Evolutionary conservation across 768 basidiomycete genomes (phyloP).

Genomic region (Leccinum incarnatum): DNA sequence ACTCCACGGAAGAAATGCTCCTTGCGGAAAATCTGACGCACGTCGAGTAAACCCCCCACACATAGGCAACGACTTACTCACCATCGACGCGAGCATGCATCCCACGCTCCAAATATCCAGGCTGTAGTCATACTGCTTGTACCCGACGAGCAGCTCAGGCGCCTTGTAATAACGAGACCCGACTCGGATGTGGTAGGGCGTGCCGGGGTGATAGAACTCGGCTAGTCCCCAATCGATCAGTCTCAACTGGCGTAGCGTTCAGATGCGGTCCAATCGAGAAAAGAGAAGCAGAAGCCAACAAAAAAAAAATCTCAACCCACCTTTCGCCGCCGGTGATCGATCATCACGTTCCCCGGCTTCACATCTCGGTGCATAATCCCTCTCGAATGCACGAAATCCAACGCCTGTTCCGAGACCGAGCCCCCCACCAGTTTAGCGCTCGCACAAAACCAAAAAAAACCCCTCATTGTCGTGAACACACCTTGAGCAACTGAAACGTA

Average conservation of each 20-base stretch:
- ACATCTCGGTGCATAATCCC: conserved; percentile 74
- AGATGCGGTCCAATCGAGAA: background rate
- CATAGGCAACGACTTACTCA: conserved; percentile 20
- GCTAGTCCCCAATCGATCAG: conserved; percentile 78
- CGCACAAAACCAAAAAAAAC: background rate
- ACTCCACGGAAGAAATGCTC: conserved; percentile 76
- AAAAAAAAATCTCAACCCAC: conserved; percentile 32
- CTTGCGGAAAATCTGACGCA: conserved; percentile 59
- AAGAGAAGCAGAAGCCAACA: background rate
- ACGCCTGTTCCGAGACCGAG: conserved; percentile 35
- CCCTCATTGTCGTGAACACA: conserved; percentile 11
- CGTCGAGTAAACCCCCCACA: too few species aligned
- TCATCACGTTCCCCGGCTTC: conserved; percentile 73
- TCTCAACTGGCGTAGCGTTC: conserved; percentile 36
- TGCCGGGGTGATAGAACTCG: conserved; percentile 71
- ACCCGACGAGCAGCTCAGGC: conserved; percentile 68
- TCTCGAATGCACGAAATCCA: conserved; percentile 69
- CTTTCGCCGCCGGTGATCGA: conserved; percentile 60
- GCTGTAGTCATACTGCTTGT: conserved; percentile 69
- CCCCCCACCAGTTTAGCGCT: background rate
- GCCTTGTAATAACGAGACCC: conserved; percentile 74
- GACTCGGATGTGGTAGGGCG: conserved; percentile 70
- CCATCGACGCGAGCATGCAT: conserved; percentile 75
- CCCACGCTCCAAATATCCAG: conserved; percentile 74
- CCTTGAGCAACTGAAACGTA: conserved; percentile 62